These are phyloP conservation scores for Fusarium metavorans DNA, from an alignment of 2,329 filamentous ascomycete species.

Conservation along the genomic window DNA sequence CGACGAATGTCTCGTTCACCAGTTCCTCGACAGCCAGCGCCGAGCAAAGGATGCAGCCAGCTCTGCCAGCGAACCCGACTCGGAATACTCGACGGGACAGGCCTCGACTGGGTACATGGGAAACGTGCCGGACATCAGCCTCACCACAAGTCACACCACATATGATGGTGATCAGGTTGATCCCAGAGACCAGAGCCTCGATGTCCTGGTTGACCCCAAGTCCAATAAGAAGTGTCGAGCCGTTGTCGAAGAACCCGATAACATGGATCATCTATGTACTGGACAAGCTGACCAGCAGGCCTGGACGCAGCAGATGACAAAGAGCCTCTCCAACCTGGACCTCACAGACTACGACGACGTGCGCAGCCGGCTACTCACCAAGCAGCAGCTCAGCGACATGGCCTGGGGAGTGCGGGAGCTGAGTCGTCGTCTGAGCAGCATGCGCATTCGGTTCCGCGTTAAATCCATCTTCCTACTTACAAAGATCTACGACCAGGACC, in stretches of 20 bases:
- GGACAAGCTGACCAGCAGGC: constrained; percentile 69
- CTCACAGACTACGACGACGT: constrained; percentile 52
- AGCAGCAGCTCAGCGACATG: constrained; percentile 96
- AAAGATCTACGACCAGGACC: constrained; percentile 87
- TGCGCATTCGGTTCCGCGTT: constrained; percentile 85
- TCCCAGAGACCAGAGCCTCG: constrained; percentile 27
- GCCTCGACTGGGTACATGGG: constrained; percentile 40
- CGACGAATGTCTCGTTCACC: constrained; percentile 74
- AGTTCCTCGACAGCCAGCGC: constrained; percentile 70
- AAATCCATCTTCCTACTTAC: constrained; percentile 88
- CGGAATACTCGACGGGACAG: constrained; percentile 46
- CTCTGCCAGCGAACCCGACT: constrained; percentile 44
- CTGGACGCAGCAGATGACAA: constrained; percentile 64
- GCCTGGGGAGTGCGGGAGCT: constrained; percentile 94
- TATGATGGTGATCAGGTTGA: constrained; percentile 30
- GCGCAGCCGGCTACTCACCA: constrained; percentile 84
- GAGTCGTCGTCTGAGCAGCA: constrained; percentile 84
- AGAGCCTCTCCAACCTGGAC: constrained; percentile 56
- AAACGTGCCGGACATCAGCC: constrained; percentile 23
- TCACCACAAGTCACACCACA: constrained; percentile 18
- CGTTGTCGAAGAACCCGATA: constrained; percentile 56
- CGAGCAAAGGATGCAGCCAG: constrained; percentile 46
- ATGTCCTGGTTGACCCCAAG: constrained; percentile 41
- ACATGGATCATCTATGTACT: constrained; percentile 54
- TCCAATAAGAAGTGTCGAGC: constrained; percentile 41